Percentiles rank a stretch among this genome's conserved stretches.
Conservation (phyloP, 345 rosid species). For the Euclidium syriacum region DNA sequence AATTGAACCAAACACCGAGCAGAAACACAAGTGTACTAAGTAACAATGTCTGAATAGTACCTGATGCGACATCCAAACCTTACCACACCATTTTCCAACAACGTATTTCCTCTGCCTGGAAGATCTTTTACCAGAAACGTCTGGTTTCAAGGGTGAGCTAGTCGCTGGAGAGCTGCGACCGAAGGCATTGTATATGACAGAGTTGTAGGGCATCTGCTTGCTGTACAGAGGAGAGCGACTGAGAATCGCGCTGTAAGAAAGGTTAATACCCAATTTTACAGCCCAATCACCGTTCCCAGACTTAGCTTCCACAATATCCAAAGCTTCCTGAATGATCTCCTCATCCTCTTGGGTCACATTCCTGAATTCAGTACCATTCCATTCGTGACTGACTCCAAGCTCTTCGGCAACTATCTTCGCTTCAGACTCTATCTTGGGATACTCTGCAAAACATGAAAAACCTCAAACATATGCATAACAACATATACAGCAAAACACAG, state of each 20-base stretch:
- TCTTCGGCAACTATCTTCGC: slow-evolving; percentile 75
- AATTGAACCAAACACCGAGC: not conserved
- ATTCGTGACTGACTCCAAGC: slow-evolving; percentile 47
- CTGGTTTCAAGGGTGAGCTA: slow-evolving; percentile 39
- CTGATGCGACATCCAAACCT: slow-evolving; percentile 97
- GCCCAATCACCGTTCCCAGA: slow-evolving; percentile 93
- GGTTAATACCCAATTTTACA: slow-evolving; percentile 82
- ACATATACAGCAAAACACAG: not conserved
- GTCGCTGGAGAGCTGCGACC: slow-evolving; percentile 59
- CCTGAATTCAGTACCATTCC: slow-evolving; percentile 60
- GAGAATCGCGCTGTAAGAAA: slow-evolving; percentile 79
- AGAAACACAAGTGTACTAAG: slow-evolving; percentile 2
- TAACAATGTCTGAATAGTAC: slow-evolving; percentile 31
- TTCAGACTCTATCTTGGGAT: slow-evolving; percentile 78
- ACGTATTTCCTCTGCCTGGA: slow-evolving; percentile 69
- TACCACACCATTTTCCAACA: slow-evolving; percentile 98
- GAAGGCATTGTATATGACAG: slow-evolving; percentile 73
- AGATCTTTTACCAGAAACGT: slow-evolving; percentile 45
- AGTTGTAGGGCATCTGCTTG: slow-evolving; percentile 96
- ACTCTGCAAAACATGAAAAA: slow-evolving; percentile 51
- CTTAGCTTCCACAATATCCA: slow-evolving; percentile 73
- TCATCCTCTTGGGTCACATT: slow-evolving; percentile 66
- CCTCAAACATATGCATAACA: slow-evolving; percentile 9
- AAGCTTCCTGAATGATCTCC: slow-evolving; percentile 54
- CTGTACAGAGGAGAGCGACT: slow-evolving; percentile 79